Base-by-base conservation (phyloP, 345 rosid genomes). In the Brassica incana region DNA sequence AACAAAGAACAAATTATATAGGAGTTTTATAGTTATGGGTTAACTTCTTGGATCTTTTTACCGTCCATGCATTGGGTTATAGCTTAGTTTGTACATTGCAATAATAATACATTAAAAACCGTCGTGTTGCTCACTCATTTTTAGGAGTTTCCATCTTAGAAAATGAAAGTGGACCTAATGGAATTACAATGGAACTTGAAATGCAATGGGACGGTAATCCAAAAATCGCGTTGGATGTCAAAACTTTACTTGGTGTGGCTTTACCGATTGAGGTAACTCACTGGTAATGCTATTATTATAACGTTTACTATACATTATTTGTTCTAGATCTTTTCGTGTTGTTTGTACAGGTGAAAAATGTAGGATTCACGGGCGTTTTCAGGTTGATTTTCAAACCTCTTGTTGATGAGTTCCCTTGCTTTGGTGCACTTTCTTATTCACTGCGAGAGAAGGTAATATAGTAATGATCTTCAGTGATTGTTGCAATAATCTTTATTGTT, bases 121-220 rank as follows among this genome's bases (percentile, higher is more conserved):
- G 15, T 25, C 11, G 15, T 23, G 64, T 43, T 27, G 8, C 5
- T 50, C 43, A 27, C 33, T 60, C 68, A 60, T 35, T 59, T 76
- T 33, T 71, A 94, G 99, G 97, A 79, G 81, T 95, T 76, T 81
- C 85, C n/a, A 87, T 92, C 23, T 18, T 92, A 14, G 98, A 95
- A 52, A 80, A 72, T 33, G 89, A 89, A 79, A 84, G 85, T 62
- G 86, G 67, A 6, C 69, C 80, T 29, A 83, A 72, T 5, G 87
- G 90, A 50, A 77, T 91, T 65, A 89, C 91, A 18, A 87, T 92
- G 91, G 99, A 95, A 76, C 77, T 95, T 85, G 98, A 92, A 80
- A 80, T 95, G 90, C 92, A 92, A 80, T 95, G 99, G 98, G 99
- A 95, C 70, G 98, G 97, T 8, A 86, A 92, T 76, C 97, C 98